phyloP scores from a whole-genome alignment of 2,329 filamentous ascomycete species.

The Trichocomaceae sp. region DNA sequence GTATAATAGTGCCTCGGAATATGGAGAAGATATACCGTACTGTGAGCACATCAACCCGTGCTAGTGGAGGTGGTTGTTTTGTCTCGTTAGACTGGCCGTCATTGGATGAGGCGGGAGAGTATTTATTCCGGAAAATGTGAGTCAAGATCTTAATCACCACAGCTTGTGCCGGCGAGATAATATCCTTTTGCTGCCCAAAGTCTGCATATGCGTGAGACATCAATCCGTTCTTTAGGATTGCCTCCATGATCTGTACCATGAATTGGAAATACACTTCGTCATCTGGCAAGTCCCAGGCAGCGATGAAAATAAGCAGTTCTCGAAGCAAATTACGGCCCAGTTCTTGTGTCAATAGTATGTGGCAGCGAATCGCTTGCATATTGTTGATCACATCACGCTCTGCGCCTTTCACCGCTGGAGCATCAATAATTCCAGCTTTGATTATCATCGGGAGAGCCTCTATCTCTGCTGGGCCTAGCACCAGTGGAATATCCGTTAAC shows the following conservation, averaged over 20 bases:
- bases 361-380: constrained; percentile 82
- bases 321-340: constrained; percentile 83
- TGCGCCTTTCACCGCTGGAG: constrained; percentile 62
- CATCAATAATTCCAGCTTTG: constrained; percentile 87
- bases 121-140: constrained; percentile 70
- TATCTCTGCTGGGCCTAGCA: constrained; percentile 88
- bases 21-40: constrained; percentile 89
- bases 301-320: constrained; percentile 91
- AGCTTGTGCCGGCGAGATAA: constrained; percentile 90
- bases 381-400: constrained; percentile 58
- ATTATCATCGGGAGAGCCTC: constrained; percentile 96
- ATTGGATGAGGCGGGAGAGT: constrained; percentile 42
- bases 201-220: constrained; percentile 90
- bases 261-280: constrained; percentile 94
- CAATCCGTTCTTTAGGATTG: constrained; percentile 79
- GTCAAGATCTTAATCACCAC: constrained; percentile 86
- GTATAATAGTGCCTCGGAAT: constrained; percentile 86
- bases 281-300: constrained; percentile 92
- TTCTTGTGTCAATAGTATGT: constrained; percentile 81
- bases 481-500: constrained; percentile 88
- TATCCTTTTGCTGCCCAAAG: constrained; percentile 86
- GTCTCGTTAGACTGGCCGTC: constrained; percentile 49
- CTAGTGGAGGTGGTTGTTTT: constrained; percentile 51
- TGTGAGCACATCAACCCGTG: constrained; percentile 55
- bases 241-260: constrained; percentile 91